Evolutionary conservation across 2,329 filamentous ascomycete species (phyloP), one percentile per base, ranked within the genome.

Genomic region (Zymoseptoria passerinii): DNA sequence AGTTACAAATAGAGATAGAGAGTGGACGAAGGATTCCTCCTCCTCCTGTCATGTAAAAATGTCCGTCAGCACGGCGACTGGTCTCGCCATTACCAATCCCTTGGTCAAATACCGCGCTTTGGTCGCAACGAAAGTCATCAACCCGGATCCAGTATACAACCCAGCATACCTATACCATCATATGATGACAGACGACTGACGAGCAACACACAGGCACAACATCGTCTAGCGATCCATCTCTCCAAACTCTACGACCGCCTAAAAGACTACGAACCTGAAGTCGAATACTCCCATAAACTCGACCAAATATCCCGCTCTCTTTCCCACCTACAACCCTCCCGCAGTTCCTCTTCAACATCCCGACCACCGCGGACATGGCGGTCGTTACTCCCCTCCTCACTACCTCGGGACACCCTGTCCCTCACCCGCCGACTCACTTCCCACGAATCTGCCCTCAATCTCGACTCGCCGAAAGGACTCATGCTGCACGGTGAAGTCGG

Each of bases 401-500:
- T 86, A 63, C 81, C 78, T 56, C 68, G 70, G 57, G 76, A 80
- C 54, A 76, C 73, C 20, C 73, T 87, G 20, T 86, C 88, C 3
- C 72, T 94, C 59, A 88, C 86, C 1, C 77, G 82, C 53, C 81
- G 86, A n/a, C 75, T 92, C 13, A 87, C 84, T 0, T 83, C 80
- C 64, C 82, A 91, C 68, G 84, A 92, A 69, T 82, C 83, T 19
- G 89, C 89, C 9, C 80, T 90, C 61, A 77, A 84, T 51, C 80
- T 92, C 52, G 79, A 88, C 66, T 90, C 87, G 0, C 89, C 89
- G 0, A 83, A 80, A 64, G 89, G 89, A 0, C 75, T 94, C 16
- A 85, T 92, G 68, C 78, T 94, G 0, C 89, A 90, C 27, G 89
- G 89, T 6, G 88, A 91, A 68, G 89, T 94, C 1, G 89, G 89